Evolutionary conservation across 805 yeast species (phyloP).

Genomic region (Zygotorulaspora chibaensis): DNA sequence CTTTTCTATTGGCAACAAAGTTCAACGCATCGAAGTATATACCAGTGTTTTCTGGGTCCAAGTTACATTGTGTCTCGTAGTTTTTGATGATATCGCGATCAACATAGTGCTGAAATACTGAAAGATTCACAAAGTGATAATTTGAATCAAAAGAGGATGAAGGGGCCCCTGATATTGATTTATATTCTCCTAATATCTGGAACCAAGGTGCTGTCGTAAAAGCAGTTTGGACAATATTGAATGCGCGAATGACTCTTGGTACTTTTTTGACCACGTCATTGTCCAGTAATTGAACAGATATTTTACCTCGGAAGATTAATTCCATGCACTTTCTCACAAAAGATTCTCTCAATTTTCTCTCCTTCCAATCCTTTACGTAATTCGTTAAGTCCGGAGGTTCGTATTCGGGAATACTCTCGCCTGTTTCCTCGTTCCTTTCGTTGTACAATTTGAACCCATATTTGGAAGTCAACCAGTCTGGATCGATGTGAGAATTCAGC

Average conservation of each 20-base stretch:
- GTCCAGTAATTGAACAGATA: slow-evolving; percentile 22
- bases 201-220: slow-evolving; percentile 29
- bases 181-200: slow-evolving; percentile 32
- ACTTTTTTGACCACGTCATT: slow-evolving; percentile 9
- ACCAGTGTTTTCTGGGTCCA: slow-evolving; percentile 46
- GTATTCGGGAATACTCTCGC: slow-evolving; percentile 28
- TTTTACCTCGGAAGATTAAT: slow-evolving; percentile 43
- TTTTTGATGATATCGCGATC: slow-evolving; percentile 47
- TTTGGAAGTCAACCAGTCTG: slow-evolving; percentile 45
- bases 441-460: slow-evolving; percentile 41
- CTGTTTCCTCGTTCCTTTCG: slow-evolving; percentile 27
- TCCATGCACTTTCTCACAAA: slow-evolving; percentile 54
- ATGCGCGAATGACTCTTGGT: slow-evolving; percentile 25
- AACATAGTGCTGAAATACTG: slow-evolving; percentile 45
- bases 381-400: slow-evolving; percentile 47
- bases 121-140: slow-evolving; percentile 42
- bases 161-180: slow-evolving; percentile 24
- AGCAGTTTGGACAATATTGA: slow-evolving; percentile 26
- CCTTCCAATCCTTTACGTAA: slow-evolving; percentile 31
- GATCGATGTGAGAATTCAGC: slow-evolving; percentile 54
- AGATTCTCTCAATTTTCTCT: slow-evolving; percentile 41
- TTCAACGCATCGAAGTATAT: slow-evolving; percentile 55
- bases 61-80: slow-evolving; percentile 39
- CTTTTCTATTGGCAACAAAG: slow-evolving; percentile 46
- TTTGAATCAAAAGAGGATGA: slow-evolving; percentile 23